Base-by-base conservation (phyloP, 306 rosid species). In the Begonia fuchsioides region DNA sequence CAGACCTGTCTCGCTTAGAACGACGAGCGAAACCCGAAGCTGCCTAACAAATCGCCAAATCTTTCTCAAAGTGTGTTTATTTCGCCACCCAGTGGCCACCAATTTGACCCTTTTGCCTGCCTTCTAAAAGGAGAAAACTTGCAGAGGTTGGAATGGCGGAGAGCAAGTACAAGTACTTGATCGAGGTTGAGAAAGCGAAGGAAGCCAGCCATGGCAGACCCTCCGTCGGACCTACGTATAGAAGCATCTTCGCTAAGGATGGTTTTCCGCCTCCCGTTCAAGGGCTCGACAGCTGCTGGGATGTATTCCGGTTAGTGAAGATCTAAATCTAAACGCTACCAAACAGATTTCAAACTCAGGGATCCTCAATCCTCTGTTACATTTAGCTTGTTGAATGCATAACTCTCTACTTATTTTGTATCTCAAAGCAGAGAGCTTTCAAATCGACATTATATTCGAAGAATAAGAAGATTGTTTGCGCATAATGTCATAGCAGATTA, bases 221-320 rank as follows among this genome's bases (percentile, higher is more conserved):
- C 0, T 79, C 97, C 1, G 19, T 62, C 2, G 97, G 97, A 12
- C 82, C 95, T 10, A 92, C 73, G 3, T 84, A 90, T 15, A 83
- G 97, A 43, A 85, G 95, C 66, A 38, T 74, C 43, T 81, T 81
- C 55, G 87, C 97, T 1, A 85, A 81, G 56, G 76, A 85, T 63
- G 95, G 95, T 9, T 84, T 78, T 43, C 95, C 97, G 9, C 17
- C 81, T 40, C 81, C 92, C 13, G 49, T 74, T 47, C 39, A 41
- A 2, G 94, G 94, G 46, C 65, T 90, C 62, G 68, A 81, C n/a
- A 35, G 66, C 53, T 90, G 97, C 77, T 90, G 97, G 97, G 97
- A 90, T 50, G 72, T 90, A 43, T 90, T 90, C 51, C 76, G 93
- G 97, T 88, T 48, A 51, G 63, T 2, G 13, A 8, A 26, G 35